Conservation (phyloP, 169 alveolate genomes). For the Plasmodium fragile region DNA sequence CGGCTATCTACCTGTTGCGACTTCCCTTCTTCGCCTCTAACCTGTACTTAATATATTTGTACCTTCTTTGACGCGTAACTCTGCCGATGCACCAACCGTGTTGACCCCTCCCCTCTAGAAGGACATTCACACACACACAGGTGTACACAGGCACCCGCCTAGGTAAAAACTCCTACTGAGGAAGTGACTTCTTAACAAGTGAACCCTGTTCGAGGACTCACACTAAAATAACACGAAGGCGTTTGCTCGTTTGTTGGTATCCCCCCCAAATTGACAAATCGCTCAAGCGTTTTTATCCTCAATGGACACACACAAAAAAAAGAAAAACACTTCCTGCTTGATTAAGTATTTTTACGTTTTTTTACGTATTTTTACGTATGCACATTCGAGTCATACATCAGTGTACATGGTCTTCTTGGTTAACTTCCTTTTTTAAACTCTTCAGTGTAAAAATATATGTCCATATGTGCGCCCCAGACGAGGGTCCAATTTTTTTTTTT, state of each 20-base stretch:
- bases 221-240: neutral
- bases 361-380: too few species aligned
- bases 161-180: neutral
- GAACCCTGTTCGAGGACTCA: neutral
- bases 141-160: neutral
- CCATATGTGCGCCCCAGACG: neutral
- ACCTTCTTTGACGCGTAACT: neutral
- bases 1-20: neutral
- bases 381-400: neutral
- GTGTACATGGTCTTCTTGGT: neutral
- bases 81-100: neutral
- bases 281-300: neutral
- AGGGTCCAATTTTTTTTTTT: neutral
- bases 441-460: neutral
- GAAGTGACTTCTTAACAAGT: neutral
- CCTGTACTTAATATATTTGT: too few species aligned
- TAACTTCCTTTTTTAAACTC: neutral
- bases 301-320: neutral
- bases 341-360: too few species aligned
- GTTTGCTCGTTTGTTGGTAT: neutral
- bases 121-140: neutral
- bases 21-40: neutral
- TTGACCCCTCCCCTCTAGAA: neutral
- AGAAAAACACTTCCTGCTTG: neutral
- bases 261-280: neutral